Conservation (phyloP, 2,329 filamentous ascomycete species). For the Fusarium sp. region DNA sequence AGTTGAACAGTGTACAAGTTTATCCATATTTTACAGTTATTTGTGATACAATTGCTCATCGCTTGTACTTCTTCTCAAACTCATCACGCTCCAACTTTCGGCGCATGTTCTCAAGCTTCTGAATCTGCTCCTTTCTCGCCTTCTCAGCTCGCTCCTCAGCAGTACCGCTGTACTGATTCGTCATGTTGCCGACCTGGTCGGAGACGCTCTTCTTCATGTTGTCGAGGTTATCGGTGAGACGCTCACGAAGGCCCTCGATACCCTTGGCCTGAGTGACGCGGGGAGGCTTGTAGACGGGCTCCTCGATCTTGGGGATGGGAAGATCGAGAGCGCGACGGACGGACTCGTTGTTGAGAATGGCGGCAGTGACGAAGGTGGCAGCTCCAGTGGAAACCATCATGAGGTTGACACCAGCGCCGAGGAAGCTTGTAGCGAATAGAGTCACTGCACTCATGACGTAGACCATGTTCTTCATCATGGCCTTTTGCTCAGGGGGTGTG, state of each 20-base stretch:
- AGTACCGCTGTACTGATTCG: conserved; percentile 46
- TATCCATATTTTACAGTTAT: conserved; percentile 31
- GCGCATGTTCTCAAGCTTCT: conserved; percentile 50
- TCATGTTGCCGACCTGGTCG: conserved; percentile 48
- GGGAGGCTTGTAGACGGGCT: conserved; percentile 50
- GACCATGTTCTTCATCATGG: conserved; percentile 55
- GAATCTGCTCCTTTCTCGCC: conserved; percentile 48
- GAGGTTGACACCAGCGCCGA: conserved; percentile 60
- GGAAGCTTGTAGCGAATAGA: conserved; percentile 57
- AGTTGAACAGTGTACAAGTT: conserved; percentile 12
- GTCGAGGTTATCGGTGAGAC: conserved; percentile 47
- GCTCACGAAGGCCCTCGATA: conserved; percentile 44
- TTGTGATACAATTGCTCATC: conserved; percentile 27
- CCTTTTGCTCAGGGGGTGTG: conserved; percentile 45
- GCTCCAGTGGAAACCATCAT: conserved; percentile 56
- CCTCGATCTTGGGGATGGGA: conserved; percentile 45
- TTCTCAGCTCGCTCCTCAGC: conserved; percentile 49
- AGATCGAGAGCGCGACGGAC: conserved; percentile 54
- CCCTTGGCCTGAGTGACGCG: conserved; percentile 38
- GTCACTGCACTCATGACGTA: conserved; percentile 56
- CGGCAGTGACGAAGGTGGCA: conserved; percentile 49
- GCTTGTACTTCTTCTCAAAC: conserved; percentile 55
- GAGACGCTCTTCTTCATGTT: conserved; percentile 52
- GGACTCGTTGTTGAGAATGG: conserved; percentile 50
- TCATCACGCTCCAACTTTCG: conserved; percentile 50